Conservation (phyloP, 345 rosid species). For the Salix dunnii region DNA sequence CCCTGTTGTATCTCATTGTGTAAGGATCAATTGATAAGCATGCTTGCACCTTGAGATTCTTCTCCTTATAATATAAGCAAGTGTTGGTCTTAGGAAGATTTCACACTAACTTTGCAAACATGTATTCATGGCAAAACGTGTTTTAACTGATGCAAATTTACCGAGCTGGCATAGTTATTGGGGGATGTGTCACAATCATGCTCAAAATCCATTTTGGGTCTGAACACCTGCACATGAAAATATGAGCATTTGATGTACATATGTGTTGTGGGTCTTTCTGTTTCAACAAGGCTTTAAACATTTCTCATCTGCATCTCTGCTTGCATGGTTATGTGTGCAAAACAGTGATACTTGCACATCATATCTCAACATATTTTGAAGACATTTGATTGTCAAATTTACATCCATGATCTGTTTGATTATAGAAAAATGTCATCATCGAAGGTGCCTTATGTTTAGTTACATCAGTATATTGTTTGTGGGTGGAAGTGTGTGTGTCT, state of each 20-base stretch:
- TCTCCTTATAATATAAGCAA: not conserved
- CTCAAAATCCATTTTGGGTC: not conserved
- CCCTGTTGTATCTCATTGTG: not conserved
- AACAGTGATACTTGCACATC: not conserved
- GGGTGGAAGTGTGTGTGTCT: not conserved
- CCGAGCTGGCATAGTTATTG: not conserved
- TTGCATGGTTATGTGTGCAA: not conserved
- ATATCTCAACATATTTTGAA: not conserved
- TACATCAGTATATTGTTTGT: not conserved
- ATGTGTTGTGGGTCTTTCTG: not conserved
- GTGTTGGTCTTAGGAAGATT: not conserved
- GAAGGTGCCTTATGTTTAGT: not conserved
- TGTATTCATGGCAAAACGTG: not conserved
- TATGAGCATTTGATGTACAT: not conserved
- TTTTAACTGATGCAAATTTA: not conserved
- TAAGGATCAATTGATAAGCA: not conserved
- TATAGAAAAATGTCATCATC: not conserved
- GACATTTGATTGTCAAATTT: not conserved
- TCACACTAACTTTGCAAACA: not conserved
- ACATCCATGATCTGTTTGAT: not conserved
- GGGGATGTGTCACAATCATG: not conserved
- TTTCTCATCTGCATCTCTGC: not conserved
- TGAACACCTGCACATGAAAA: not conserved
- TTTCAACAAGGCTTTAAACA: not conserved
- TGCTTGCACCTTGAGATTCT: not conserved